Evolutionary conservation across 176 grass and related monocot species (phyloP).

Genomic region (Bonia amplexicaulis): DNA sequence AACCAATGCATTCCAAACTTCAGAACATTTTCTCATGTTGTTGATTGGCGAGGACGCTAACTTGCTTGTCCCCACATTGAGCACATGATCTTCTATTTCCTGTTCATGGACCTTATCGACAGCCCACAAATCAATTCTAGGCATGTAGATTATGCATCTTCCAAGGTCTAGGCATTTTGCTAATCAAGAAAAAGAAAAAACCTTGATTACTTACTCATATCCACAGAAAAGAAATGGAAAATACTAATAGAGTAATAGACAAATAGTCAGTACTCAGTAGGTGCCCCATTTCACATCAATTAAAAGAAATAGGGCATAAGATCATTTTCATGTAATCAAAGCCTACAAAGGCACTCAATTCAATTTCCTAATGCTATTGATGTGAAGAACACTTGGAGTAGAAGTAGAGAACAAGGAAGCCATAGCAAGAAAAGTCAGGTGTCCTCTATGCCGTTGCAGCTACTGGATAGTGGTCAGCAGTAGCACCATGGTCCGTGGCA

Average conservation of each 20-base stretch:
- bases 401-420: not conserved
- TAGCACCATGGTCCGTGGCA: not conserved
- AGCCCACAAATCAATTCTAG: too few relatives aligned
- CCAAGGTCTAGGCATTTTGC: slow-evolving; percentile 72
- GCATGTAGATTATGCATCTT: too few relatives aligned
- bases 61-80: too few relatives aligned
- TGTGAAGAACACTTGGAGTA: not conserved
- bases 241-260: slow-evolving; percentile 7
- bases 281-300: slow-evolving; percentile 3
- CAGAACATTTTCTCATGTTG: too few relatives aligned
- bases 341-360: not conserved
- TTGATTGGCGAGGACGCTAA: too few relatives aligned
- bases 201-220: slow-evolving; percentile 17
- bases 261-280: not conserved
- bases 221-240: slow-evolving; percentile 18
- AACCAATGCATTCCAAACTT: too few relatives aligned
- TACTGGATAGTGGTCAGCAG: not conserved
- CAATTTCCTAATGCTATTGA: not conserved
- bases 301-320: slow-evolving; percentile 9
- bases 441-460: not conserved
- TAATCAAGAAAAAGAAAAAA: slow-evolving; percentile 32
- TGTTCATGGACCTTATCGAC: too few relatives aligned
- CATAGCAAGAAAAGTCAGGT: not conserved
- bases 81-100: too few relatives aligned
- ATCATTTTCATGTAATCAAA: not conserved